Percentiles rank a stretch among this genome's conserved stretches.
Conservation (phyloP, 352 stramenopile species). For the Phytopythium aichiense region DNA sequence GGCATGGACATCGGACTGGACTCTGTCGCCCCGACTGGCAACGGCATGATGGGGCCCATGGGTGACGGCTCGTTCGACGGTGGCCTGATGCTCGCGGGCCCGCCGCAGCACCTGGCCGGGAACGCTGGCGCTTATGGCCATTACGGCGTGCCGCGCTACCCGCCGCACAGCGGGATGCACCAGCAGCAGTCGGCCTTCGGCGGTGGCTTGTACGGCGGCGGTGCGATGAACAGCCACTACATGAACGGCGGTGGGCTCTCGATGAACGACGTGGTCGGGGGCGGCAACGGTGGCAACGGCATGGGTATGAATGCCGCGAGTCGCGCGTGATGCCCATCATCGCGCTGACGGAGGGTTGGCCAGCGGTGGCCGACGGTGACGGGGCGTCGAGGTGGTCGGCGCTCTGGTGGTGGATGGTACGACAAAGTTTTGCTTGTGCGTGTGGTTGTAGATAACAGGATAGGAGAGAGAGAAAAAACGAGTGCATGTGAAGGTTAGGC, state of each 20-base stretch:
- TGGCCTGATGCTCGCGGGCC: slow-evolving; percentile 29
- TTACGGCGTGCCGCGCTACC: slow-evolving; percentile 11
- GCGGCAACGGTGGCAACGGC: slow-evolving; percentile 13
- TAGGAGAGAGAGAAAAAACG: slow-evolving; percentile 13
- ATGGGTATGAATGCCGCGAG: slow-evolving; percentile 47
- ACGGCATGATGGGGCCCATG: slow-evolving; percentile 32
- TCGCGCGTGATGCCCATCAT: slow-evolving; percentile 24
- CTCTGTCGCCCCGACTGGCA: slow-evolving; percentile 10
- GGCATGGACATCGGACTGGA: slow-evolving; percentile 88
- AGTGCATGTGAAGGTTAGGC: slow-evolving; percentile 15
- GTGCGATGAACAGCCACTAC: slow-evolving; percentile 13
- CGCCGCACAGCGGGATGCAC: not conserved
- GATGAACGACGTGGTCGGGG: slow-evolving; percentile 32
- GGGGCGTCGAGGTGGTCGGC: not conserved
- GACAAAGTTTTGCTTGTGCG: slow-evolving; percentile 45
- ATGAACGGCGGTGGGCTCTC: slow-evolving; percentile 27
- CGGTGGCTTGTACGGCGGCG: slow-evolving; percentile 19
- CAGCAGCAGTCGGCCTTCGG: slow-evolving; percentile 28
- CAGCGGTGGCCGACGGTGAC: not conserved
- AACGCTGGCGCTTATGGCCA: slow-evolving; percentile 15
- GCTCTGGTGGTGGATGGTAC: not conserved
- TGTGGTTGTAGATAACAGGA: slow-evolving; percentile 62
- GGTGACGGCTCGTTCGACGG: slow-evolving; percentile 26
- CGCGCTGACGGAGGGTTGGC: not conserved
- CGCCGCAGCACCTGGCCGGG: slow-evolving; percentile 16